Evolutionary conservation across 1,284 basidiomycete species (phyloP).

Genomic region (Abortiporus biennis): DNA sequence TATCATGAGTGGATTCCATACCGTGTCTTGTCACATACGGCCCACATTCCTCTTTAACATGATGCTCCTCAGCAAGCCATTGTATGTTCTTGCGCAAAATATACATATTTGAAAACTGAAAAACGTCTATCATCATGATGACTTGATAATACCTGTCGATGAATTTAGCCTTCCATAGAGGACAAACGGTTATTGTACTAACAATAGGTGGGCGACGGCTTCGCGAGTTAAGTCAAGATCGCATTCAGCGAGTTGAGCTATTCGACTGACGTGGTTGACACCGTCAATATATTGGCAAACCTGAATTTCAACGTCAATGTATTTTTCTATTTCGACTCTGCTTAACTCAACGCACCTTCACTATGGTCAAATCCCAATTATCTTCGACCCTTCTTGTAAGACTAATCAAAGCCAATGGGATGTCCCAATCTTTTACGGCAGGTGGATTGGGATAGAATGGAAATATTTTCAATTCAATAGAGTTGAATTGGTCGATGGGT

Average conservation of each 20-base stretch:
- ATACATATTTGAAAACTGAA: conserved; percentile 98
- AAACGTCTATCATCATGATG: conserved; percentile 93
- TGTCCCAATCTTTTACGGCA: conserved; percentile 89
- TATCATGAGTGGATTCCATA: conserved; percentile 19
- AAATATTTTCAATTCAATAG: conserved; percentile 92
- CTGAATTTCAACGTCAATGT: conserved; percentile 28
- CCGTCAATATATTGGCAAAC: conserved; percentile 84
- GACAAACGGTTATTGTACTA: conserved; percentile 30
- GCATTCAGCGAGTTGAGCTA: conserved; percentile 89
- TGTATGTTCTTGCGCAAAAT: conserved; percentile 81
- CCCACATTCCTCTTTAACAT: conserved; percentile 85
- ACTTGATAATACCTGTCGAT: conserved; percentile 83
- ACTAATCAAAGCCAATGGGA: conserved; percentile 87
- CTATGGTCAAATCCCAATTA: conserved; percentile 96
- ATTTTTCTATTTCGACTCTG: conserved; percentile 2
- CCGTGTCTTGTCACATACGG: conserved; percentile 81
- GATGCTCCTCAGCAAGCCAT: conserved; percentile 77
- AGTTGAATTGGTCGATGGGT: conserved; percentile 82
- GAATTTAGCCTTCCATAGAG: conserved; percentile 1
- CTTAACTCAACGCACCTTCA: conserved; percentile 51
- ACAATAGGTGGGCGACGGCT: conserved; percentile 92
- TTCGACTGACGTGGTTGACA: conserved; percentile 85
- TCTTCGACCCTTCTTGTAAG: conserved; percentile 76
- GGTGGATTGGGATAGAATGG: conserved; percentile 96
- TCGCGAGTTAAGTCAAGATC: conserved; percentile 80